phyloP scores from a whole-genome alignment of 2,329 filamentous ascomycete genomes.

The Daldinia eschscholtzii region DNA sequence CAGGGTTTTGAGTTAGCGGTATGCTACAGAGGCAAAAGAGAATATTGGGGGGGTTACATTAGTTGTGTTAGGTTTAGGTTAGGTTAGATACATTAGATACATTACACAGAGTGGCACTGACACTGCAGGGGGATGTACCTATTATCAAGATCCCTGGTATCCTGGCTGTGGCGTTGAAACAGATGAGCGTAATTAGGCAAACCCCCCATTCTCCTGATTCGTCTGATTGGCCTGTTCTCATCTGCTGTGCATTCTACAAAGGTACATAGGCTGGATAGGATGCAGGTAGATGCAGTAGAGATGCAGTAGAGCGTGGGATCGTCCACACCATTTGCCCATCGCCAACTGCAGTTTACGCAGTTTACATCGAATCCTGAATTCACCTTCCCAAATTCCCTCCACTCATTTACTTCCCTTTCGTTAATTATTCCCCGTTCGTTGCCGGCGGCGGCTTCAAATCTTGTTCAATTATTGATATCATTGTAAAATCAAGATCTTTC shows the following conservation, averaged over 20 bases:
- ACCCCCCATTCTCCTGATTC: slow-evolving; percentile 13
- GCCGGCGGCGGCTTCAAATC: slow-evolving; percentile 26
- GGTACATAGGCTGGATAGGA: slow-evolving; percentile 2
- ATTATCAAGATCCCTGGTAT: neutral
- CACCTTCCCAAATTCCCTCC: slow-evolving; percentile 29
- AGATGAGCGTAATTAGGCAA: slow-evolving; percentile 19
- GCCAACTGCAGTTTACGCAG: slow-evolving; percentile 27
- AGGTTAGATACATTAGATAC: too few species aligned
- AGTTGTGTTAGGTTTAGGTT: too few species aligned
- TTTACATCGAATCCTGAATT: slow-evolving; percentile 38
- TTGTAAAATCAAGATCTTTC: slow-evolving; percentile 21
- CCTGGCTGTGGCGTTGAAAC: slow-evolving; percentile 40
- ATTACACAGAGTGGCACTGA: neutral
- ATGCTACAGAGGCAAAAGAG: neutral
- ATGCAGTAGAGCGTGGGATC: slow-evolving; percentile 35
- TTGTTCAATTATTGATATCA: slow-evolving; percentile 10
- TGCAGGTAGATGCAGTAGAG: slow-evolving; percentile 21
- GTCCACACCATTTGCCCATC: slow-evolving; percentile 33
- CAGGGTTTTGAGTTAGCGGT: neutral
- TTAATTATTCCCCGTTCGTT: slow-evolving; percentile 26
- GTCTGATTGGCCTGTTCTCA: slow-evolving; percentile 8
- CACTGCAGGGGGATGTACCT: neutral
- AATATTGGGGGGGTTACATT: neutral
- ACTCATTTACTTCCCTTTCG: slow-evolving; percentile 30
- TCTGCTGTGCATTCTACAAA: slow-evolving; percentile 1